A percentile compares a stretch with the other conserved stretches of the same genome.
Evolutionary conservation across 495 filamentous ascomycete genomes (phyloP).

Genomic region (Trichoderma orchidacearum): DNA sequence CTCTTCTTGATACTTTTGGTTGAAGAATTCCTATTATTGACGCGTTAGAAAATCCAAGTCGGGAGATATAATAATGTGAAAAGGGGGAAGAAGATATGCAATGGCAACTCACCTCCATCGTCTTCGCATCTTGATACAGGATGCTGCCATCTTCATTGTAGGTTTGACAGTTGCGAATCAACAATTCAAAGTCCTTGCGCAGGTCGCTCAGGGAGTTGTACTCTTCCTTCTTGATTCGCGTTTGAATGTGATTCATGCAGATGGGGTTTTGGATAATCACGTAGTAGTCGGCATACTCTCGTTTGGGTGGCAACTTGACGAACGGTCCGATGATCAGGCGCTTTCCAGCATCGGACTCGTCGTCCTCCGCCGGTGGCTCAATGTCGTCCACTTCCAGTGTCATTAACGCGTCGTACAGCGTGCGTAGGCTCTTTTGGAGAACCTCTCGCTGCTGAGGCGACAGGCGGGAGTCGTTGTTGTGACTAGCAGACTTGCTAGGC

Average conservation of each 20-base stretch:
- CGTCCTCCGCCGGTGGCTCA: slow-evolving; percentile 39
- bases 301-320: slow-evolving; percentile 77
- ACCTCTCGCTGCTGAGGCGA: slow-evolving; percentile 38
- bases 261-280: slow-evolving; percentile 83
- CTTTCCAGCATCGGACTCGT: slow-evolving; percentile 16
- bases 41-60: slow-evolving; percentile 7
- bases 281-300: slow-evolving; percentile 86
- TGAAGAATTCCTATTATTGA: slow-evolving; percentile 45
- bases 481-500: slow-evolving; percentile 36
- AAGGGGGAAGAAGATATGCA: too few species aligned
- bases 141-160: slow-evolving; percentile 93
- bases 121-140: slow-evolving; percentile 81
- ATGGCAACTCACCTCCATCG: slow-evolving; percentile 67
- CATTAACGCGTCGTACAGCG: slow-evolving; percentile 64
- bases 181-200: slow-evolving; percentile 62
- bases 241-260: slow-evolving; percentile 83
- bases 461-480: slow-evolving; percentile 15
- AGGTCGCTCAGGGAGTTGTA: slow-evolving; percentile 73
- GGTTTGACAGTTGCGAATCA: slow-evolving; percentile 81
- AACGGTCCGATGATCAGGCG: slow-evolving; percentile 90
- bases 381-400: slow-evolving; percentile 61
- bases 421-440: slow-evolving; percentile 62
- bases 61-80: too few species aligned
- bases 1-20: slow-evolving; percentile 53
- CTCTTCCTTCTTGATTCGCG: slow-evolving; percentile 86